Percentiles rank a stretch among this genome's conserved stretches.
Conservation (phyloP, 352 stramenopile species). For the Pythium rhizo-oryzae region DNA sequence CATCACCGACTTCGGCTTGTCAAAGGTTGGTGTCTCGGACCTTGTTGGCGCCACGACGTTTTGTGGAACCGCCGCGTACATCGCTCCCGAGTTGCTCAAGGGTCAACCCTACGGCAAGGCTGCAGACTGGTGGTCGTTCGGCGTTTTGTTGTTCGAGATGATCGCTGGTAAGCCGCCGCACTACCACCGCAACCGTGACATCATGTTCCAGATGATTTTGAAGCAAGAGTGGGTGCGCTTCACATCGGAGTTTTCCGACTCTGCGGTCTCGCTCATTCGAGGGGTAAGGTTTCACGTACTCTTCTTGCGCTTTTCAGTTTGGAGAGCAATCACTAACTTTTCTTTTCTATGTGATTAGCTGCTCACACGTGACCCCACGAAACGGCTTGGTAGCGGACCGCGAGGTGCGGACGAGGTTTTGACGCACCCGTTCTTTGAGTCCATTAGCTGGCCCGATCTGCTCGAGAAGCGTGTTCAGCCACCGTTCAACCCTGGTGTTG, state of each 20-base stretch:
- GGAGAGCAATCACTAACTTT: too few species aligned
- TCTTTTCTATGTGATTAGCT: constrained; percentile 65
- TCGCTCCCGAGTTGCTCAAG: constrained; percentile 91
- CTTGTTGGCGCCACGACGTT: constrained; percentile 91
- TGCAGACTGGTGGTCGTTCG: constrained; percentile 96
- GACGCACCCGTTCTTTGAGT: constrained; percentile 93
- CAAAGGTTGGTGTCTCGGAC: constrained; percentile 90
- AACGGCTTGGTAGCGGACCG: constrained; percentile 94
- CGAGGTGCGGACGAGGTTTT: constrained; percentile 90
- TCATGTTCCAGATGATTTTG: constrained; percentile 93
- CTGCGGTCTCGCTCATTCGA: constrained; percentile 90
- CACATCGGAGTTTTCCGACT: constrained; percentile 92
- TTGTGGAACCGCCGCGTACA: constrained; percentile 94
- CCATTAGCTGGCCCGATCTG: constrained; percentile 90
- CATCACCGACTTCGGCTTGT: constrained; percentile 96
- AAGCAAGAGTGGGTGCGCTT: constrained; percentile 96
- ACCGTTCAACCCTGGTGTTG: constrained; percentile 89
- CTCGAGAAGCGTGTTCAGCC: constrained; percentile 80
- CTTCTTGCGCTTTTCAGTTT: too few species aligned
- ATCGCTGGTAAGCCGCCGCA: constrained; percentile 92
- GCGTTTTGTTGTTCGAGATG: constrained; percentile 96
- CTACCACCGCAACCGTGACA: constrained; percentile 91
- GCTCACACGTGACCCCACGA: constrained; percentile 95
- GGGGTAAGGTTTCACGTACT: constrained; percentile 71
- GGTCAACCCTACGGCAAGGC: constrained; percentile 90